Conservation (phyloP, 1,139 yeast species). For the Pichia sp. region DNA sequence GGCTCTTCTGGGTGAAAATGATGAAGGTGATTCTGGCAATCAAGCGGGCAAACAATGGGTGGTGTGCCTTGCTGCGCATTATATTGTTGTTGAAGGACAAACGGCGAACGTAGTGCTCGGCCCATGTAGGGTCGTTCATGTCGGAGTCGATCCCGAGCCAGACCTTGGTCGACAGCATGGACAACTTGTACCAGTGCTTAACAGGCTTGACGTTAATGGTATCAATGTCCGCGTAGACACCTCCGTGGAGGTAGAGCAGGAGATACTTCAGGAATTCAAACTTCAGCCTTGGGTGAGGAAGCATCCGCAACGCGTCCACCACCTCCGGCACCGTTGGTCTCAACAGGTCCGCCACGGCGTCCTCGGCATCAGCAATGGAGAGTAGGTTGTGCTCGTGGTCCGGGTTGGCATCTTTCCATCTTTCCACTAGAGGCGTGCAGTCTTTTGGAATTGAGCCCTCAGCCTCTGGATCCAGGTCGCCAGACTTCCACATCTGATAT, state of each 20-base stretch:
- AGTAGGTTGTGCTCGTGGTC: constrained; percentile 58
- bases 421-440: constrained; percentile 38
- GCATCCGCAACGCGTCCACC: constrained; percentile 51
- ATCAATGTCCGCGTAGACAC: constrained; percentile 72
- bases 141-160: constrained; percentile 71
- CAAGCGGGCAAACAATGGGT: constrained; percentile 29
- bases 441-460: constrained; percentile 45
- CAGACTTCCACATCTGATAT: constrained; percentile 91
- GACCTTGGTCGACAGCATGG: constrained; percentile 17
- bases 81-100: constrained; percentile 75
- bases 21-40: constrained; percentile 29
- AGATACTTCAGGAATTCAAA: constrained; percentile 70
- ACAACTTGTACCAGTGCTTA: constrained; percentile 37
- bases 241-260: constrained; percentile 63
- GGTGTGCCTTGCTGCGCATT: constrained; percentile 32
- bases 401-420: constrained; percentile 58
- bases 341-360: constrained; percentile 47
- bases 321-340: constrained; percentile 56
- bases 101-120: constrained; percentile 55
- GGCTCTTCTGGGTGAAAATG: constrained; percentile 27
- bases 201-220: constrained; percentile 52
- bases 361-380: constrained; percentile 56
- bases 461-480: constrained; percentile 43
- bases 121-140: constrained; percentile 64
- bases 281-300: constrained; percentile 62